Base-by-base conservation (phyloP, 1,284 basidiomycete genomes). In the Microbotryum intermedium region DNA sequence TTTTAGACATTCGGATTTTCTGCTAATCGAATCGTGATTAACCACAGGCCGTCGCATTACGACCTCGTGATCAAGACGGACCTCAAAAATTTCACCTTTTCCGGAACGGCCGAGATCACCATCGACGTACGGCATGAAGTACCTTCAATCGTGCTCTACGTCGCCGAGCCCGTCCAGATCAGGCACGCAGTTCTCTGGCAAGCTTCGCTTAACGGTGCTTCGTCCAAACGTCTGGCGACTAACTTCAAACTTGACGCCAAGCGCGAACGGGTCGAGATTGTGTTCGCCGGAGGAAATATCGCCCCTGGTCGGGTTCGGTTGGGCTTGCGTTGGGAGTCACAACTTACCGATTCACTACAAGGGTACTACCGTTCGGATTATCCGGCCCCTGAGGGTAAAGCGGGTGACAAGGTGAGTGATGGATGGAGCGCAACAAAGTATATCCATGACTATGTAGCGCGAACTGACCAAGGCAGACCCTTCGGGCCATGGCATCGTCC, bases 41-140 rank as follows among this genome's bases (percentile, higher is more conserved):
- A 30, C 2, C 13, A 18, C 34, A 39, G 34, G 10, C 34, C 34
- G 18, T 39, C 34, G 11, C 34, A 39, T 16, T 97, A 95, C 76
- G 87, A 79, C 70, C 75, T 95, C 55, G 85, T 83, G 51, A 79
- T 94, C 75, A 85, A 82, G 73, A 93, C 92, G 4, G 87, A 94
- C 75, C 81, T 97, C 55, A 80, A 39, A 11, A 39, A 86, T 62
- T 80, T 83, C 56, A 80, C 76, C 23, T 97, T 92, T 73, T 79
- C 83, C 44, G 93, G 93, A 47, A 80, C 86, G 59, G 88, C 85
- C 34, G 83, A 84, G 69, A 83, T 91, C 70, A 78, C 80, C 87
- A 84, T 39, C 50, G 73, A 61, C 34, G 34, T 39, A 39, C 34
- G 11, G 34, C 34, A 39, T 11, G 16, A 39, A 39, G 6, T 5